Evolutionary conservation across 345 rosid genomes (phyloP), one percentile per base, ranked within the genome.

Genomic region (Heritiera fomes): DNA sequence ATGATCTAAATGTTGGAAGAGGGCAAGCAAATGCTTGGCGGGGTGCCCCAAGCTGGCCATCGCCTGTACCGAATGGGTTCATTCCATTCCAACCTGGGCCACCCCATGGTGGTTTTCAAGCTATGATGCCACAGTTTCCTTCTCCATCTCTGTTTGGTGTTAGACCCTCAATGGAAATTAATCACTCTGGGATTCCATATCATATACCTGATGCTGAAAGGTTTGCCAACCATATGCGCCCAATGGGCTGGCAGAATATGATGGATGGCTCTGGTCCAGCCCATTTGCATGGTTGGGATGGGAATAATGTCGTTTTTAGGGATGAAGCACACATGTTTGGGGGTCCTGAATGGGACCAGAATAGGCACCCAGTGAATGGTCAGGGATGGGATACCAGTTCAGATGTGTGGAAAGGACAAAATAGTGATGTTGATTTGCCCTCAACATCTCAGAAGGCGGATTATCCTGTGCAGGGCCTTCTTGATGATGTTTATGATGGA

Each of bases 281-380:
- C 80, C 94, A 87, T 77, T 73, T 96, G 88, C 99, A 89, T 90
- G 92, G 98, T 58, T 92, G 98, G 94, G 97, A 96, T 83, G 94
- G 93, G 82, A 90, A 86, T 81, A 88, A 87, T 82, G 89, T 87
- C 66, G 88, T 84, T 62, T 89, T 86, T 81, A 91, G 98, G 90
- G 98, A 92, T 80, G 98, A 96, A n/a, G 61, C 89, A 23, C 92
- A 84, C 78, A 79, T 91, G 75, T 92, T 82, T 85, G 88, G 85
- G 34, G 97, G 90, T n/a, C 62, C 91, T 65, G 98, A 92, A 45
- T 92, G 99, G 99, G 95, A 92, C 73, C 99, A 89, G 78, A 87
- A 81, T 80, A 87, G 94, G 90, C 90, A 89, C 77, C 85, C 79
- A 0, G 78, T 87, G 88, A 90, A 82, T 77, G 87, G 86, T 75